Percentiles rank a stretch among this genome's conserved stretches.
Conservation (phyloP, 2,329 filamentous ascomycete genomes). For the Byssothecium circinans region DNA sequence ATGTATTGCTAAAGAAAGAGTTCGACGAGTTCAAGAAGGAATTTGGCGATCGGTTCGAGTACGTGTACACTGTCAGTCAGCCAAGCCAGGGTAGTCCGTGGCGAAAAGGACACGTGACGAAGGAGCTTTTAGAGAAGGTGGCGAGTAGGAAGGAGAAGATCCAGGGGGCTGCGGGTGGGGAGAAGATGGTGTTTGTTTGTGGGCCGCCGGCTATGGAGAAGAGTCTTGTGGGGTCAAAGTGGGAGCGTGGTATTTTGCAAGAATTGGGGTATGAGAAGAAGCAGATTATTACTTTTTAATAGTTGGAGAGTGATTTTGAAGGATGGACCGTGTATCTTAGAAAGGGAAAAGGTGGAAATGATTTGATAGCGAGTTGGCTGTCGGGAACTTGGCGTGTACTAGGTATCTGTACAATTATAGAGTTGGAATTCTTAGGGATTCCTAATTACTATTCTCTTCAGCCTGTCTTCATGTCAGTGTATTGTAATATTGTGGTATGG, state of each 20-base stretch:
- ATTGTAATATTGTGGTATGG: no score
- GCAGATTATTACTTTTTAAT: slow-evolving; percentile 62
- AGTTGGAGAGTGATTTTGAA: no score
- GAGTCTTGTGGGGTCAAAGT: slow-evolving; percentile 51
- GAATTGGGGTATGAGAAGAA: slow-evolving; percentile 61
- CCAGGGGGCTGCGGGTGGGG: slow-evolving; percentile 32
- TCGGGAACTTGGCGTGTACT: no score
- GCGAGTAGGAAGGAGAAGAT: slow-evolving; percentile 42
- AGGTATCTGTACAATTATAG: no score
- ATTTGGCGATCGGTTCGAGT: slow-evolving; percentile 59
- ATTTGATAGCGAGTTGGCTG: no score
- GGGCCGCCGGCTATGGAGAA: slow-evolving; percentile 69
- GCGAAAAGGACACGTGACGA: slow-evolving; percentile 61
- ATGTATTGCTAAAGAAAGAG: slow-evolving; percentile 61
- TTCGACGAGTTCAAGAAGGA: slow-evolving; percentile 54
- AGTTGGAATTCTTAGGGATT: no score
- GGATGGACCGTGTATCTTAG: no score
- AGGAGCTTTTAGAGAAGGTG: slow-evolving; percentile 57
- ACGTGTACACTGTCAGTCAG: slow-evolving; percentile 60
- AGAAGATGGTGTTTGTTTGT: slow-evolving; percentile 66
- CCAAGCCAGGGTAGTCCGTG: slow-evolving; percentile 47
- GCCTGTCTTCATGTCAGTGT: no score
- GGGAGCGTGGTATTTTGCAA: slow-evolving; percentile 53
- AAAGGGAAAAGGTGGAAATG: no score
- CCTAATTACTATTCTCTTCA: no score